Base-by-base conservation (phyloP, 371 early-diverging fungal species). In the Coemansia sp. region DNA sequence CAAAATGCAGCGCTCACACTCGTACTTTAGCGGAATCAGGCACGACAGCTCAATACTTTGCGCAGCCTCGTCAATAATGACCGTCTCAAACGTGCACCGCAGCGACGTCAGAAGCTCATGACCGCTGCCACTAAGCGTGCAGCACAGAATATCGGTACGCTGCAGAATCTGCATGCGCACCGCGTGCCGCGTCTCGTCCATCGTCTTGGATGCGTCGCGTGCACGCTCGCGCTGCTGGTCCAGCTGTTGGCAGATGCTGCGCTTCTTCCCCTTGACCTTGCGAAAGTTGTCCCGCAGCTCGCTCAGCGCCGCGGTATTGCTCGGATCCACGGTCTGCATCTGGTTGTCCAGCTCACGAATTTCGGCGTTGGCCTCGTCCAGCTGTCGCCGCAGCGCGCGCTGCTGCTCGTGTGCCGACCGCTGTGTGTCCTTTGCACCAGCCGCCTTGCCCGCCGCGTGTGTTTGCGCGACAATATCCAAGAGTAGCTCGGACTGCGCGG, bases 31-130 rank as follows among this genome's bases (percentile, higher is more conserved):
- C 13, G 98, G 97, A 70, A 99, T 97, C 72, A 97, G 65, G 3
- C 89, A 84, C 48, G 90, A 87, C 30, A 94, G 81, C 74, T 99
- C 99, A 20, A 94, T 88, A 0, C 95, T 87, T 73, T 99, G 99
- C 39, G 96, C 95, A 0, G 99, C 99, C 80, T 99, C 99, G 77
- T 99, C 98, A 50, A 98, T 90, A 63, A 98, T 93, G 4, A 96
- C 92, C 0, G 88, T 88, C 16, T 88, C 87, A 67, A 93, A 92
- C 3, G 83, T 70, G 45, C 86, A 79, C 5, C 79, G 79, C 35
- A 89, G 70, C 32, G 80, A 77, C 1, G 86, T 80, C 47, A 96
- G 68, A 63, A 87, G 80, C 30, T 95, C 94, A 57, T 96, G 93
- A 0, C 95, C 96, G 62, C 91, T 90, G 5, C 90, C 92, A 67